Conservation (phyloP, 2,329 filamentous ascomycete species). For the Arthrobotrys sphaeroides region DNA sequence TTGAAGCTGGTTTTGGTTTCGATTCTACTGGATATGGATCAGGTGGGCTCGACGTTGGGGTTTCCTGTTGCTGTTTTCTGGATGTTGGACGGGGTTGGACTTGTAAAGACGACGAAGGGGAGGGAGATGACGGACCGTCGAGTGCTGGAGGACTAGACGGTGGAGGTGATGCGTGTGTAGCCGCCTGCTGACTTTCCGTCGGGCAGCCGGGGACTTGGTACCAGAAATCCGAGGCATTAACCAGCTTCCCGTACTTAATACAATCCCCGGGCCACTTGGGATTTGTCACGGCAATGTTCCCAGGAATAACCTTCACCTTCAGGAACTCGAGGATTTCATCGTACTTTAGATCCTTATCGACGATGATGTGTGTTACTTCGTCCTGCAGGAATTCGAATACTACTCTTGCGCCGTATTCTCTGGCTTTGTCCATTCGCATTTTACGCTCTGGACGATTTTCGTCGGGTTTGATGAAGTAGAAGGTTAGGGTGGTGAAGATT, state of each 20-base stretch:
- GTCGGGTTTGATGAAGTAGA: conserved; percentile 73
- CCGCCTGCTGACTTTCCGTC: conserved; percentile 53
- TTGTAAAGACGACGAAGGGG: conserved; percentile 29
- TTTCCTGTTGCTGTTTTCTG: background rate
- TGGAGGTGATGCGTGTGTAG: background rate
- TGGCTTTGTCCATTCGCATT: conserved; percentile 76
- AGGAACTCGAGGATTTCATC: conserved; percentile 71
- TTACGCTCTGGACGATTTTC: conserved; percentile 74
- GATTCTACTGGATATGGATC: too few relatives aligned
- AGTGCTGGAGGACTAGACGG: background rate
- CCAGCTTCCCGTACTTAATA: conserved; percentile 67
- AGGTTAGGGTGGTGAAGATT: conserved; percentile 55
- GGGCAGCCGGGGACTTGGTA: conserved; percentile 70
- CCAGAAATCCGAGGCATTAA: conserved; percentile 69
- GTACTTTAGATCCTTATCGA: conserved; percentile 75
- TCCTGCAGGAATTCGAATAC: conserved; percentile 65
- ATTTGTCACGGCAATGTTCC: conserved; percentile 70
- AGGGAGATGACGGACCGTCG: background rate
- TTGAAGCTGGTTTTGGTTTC: conserved; percentile 56
- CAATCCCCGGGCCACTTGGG: conserved; percentile 76
- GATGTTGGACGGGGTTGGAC: conserved; percentile 29
- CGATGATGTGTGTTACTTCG: conserved; percentile 78
- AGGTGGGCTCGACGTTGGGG: conserved; percentile 11
- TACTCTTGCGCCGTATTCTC: conserved; percentile 79
- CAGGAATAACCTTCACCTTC: conserved; percentile 64